Evolutionary conservation across 345 rosid species (phyloP).

Genomic region (Carallia pectinifolia): DNA sequence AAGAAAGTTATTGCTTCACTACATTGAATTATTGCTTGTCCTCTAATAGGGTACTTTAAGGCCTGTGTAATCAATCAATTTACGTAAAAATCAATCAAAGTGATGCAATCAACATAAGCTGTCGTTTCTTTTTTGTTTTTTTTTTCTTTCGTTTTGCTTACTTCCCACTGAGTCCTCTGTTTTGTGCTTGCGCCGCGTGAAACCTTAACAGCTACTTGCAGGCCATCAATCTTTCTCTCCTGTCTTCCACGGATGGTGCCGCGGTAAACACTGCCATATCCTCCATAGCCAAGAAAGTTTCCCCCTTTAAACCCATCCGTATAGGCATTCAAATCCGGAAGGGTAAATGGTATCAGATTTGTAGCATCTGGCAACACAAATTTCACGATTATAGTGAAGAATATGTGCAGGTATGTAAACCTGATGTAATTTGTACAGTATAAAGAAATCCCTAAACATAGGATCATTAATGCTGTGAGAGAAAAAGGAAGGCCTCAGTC

Average conservation of each 20-base stretch:
- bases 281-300: neutral
- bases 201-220: conserved; percentile 5
- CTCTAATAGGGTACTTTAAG: too few relatives aligned
- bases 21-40: too few relatives aligned
- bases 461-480: too few relatives aligned
- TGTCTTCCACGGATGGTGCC: conserved; percentile 10
- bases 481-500: too few relatives aligned
- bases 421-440: too few relatives aligned
- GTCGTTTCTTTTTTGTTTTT: too few relatives aligned
- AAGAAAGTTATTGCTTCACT: too few relatives aligned
- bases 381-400: neutral
- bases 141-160: too few relatives aligned
- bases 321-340: neutral
- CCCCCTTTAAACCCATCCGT: neutral
- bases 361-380: neutral
- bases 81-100: neutral
- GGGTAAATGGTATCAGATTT: neutral
- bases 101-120: neutral
- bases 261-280: conserved; percentile 4
- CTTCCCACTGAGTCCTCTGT: neutral
- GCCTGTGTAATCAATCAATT: too few relatives aligned
- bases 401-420: too few relatives aligned
- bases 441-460: too few relatives aligned
- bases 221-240: neutral
- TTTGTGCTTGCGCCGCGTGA: neutral